A percentile compares a stretch with the other conserved stretches of the same genome.
Conservation (phyloP, 2,329 filamentous ascomycete species). For the Canariomyces notabilis region DNA sequence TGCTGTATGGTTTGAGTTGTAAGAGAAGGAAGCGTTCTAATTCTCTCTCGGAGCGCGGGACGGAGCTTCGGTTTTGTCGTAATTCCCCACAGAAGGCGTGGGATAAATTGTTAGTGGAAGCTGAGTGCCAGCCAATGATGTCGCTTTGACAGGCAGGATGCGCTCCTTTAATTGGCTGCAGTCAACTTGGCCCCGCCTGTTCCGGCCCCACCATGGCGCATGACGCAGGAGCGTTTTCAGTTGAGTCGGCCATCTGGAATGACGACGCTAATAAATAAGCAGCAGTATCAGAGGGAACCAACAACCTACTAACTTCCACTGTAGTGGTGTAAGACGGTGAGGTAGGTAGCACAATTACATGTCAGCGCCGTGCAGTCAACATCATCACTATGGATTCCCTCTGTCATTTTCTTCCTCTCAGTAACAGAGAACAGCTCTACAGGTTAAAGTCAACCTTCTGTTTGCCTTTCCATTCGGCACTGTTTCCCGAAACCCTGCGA, state of each 20-base stretch:
- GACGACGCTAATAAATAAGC: conserved; percentile 9
- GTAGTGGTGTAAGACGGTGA: too few species aligned
- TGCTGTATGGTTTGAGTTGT: not conserved
- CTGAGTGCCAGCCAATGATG: conserved; percentile 1
- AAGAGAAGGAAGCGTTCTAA: conserved; percentile 11
- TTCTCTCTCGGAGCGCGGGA: conserved; percentile 10
- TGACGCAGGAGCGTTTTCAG: conserved; percentile 10
- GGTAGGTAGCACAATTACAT: too few species aligned
- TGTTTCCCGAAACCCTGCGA: not conserved
- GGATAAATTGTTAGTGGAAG: not conserved
- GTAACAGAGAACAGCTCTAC: too few species aligned
- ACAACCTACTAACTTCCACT: too few species aligned
- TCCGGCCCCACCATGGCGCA: conserved; percentile 11
- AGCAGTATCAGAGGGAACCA: not conserved
- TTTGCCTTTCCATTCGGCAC: not conserved
- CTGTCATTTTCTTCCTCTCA: too few species aligned
- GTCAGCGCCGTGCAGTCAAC: too few species aligned
- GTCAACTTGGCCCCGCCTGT: conserved; percentile 7
- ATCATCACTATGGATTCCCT: too few species aligned
- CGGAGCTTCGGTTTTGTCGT: conserved; percentile 19
- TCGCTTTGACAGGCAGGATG: not conserved
- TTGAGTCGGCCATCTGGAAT: not conserved
- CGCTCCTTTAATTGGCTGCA: not conserved
- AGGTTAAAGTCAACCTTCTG: too few species aligned
- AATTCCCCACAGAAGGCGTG: not conserved